Evolutionary conservation across 2,329 filamentous ascomycete species (phyloP).

Genomic region (Beauveria australis): DNA sequence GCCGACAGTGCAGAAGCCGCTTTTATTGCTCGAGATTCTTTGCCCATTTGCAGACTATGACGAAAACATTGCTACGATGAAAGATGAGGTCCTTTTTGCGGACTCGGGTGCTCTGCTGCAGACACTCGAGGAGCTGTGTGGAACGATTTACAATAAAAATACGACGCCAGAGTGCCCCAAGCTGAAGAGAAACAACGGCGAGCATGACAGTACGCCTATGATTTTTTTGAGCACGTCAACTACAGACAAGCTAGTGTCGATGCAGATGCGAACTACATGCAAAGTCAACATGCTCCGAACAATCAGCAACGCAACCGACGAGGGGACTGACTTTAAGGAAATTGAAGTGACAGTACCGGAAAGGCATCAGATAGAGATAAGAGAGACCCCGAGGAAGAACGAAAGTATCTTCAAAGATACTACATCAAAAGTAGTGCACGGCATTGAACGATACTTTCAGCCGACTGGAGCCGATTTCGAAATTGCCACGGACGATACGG

Average conservation of each 20-base stretch:
- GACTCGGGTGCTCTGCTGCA: conserved; percentile 39
- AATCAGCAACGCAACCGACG: conserved; percentile 24
- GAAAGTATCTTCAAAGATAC: not conserved
- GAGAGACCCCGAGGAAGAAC: not conserved
- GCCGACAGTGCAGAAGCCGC: conserved; percentile 34
- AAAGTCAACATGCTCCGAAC: conserved; percentile 26
- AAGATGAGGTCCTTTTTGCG: conserved; percentile 63
- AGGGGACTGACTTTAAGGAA: conserved; percentile 15
- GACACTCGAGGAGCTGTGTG: conserved; percentile 28
- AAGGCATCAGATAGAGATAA: not conserved
- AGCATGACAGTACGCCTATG: not conserved
- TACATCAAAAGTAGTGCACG: not conserved
- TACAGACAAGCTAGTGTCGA: conserved; percentile 5
- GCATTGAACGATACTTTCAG: conserved; percentile 25
- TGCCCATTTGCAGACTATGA: conserved; percentile 61
- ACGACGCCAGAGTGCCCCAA: not conserved
- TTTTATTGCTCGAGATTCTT: conserved; percentile 54
- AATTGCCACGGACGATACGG: conserved; percentile 28
- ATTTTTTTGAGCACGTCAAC: not conserved
- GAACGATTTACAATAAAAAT: not conserved
- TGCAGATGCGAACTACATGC: conserved; percentile 21
- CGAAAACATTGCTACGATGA: conserved; percentile 61
- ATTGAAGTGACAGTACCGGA: not conserved
- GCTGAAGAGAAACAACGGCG: not conserved
- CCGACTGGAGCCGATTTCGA: conserved; percentile 19